Percentiles rank a stretch among this genome's conserved stretches.
Conservation (phyloP, 2,329 filamentous ascomycete species). For the Fusarium heterosporum region DNA sequence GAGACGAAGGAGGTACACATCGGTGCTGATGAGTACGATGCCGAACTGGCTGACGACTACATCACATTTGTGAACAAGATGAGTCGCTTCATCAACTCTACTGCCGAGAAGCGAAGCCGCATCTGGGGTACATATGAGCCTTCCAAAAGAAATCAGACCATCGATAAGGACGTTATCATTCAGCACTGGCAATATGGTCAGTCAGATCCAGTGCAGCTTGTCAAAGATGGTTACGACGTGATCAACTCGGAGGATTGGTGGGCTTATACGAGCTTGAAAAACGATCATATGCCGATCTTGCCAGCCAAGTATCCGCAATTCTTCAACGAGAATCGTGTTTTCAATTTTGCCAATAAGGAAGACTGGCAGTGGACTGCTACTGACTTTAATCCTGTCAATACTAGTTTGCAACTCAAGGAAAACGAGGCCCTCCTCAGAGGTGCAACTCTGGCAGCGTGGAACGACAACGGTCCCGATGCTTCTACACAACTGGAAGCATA, state of each 20-base stretch:
- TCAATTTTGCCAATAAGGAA: constrained; percentile 4
- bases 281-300: constrained; percentile 27
- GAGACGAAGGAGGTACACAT: constrained; percentile 20
- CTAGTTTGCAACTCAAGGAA: constrained; percentile 4
- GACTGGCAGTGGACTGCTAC: constrained; percentile 24
- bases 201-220: constrained; percentile 11
- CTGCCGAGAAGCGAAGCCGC: constrained; percentile 6
- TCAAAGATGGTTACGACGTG: constrained; percentile 14
- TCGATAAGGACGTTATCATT: constrained; percentile 9
- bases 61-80: constrained; percentile 28
- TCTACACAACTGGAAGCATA: constrained; percentile 23
- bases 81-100: constrained; percentile 24
- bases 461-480: constrained; percentile 20
- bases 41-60: constrained; percentile 24
- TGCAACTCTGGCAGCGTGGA: constrained; percentile 16
- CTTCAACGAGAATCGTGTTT: constrained; percentile 18
- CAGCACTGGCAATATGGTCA: constrained; percentile 32
- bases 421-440: background rate
- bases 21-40: constrained; percentile 23
- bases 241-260: constrained; percentile 34
- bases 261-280: constrained; percentile 28
- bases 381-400: constrained; percentile 18
- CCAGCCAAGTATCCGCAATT: constrained; percentile 24
- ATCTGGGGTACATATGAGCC: constrained; percentile 25
- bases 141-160: constrained; percentile 17